Percentiles rank a stretch among this genome's conserved stretches.
Evolutionary conservation across 768 basidiomycete species (phyloP).

Genomic region (Lactarius vividus): DNA sequence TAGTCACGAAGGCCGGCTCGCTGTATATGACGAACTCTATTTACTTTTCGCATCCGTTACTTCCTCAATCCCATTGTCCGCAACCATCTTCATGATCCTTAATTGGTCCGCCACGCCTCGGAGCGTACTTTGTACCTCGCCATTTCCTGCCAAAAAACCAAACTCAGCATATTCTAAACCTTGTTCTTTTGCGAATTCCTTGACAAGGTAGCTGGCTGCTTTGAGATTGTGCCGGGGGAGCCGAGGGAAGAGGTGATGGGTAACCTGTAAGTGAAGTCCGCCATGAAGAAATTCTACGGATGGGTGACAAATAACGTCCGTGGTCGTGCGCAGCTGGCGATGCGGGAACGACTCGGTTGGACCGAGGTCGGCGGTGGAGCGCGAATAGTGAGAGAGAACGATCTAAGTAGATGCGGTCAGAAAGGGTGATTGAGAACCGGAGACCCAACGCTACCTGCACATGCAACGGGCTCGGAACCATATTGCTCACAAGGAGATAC

Average conservation of each 20-base stretch:
- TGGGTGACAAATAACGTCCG: constrained; percentile 87
- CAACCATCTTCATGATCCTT: constrained; percentile 77
- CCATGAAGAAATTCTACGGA: constrained; percentile 90
- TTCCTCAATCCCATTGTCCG: constrained; percentile 66
- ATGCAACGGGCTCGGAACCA: constrained; percentile 87
- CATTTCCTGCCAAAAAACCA: constrained; percentile 84
- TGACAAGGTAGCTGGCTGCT: constrained; percentile 78
- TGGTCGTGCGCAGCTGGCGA: constrained; percentile 95
- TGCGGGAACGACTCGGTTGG: constrained; percentile 89
- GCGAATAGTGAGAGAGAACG: constrained; percentile 95
- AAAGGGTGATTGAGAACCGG: constrained; percentile 9
- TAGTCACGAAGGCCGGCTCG: background rate
- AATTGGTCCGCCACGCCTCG: constrained; percentile 86
- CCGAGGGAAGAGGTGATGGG: constrained; percentile 95
- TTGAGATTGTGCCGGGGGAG: constrained; percentile 91
- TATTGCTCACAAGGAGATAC: constrained; percentile 83
- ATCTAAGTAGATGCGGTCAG: constrained; percentile 49
- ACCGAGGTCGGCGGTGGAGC: constrained; percentile 90
- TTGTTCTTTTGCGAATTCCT: constrained; percentile 82
- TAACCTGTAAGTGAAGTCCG: constrained; percentile 96
- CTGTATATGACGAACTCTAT: constrained; percentile 5
- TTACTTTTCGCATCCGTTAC: constrained; percentile 50
- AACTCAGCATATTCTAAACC: constrained; percentile 88
- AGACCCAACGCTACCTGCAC: constrained; percentile 64
- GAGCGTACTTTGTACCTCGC: constrained; percentile 78